A percentile compares a stretch with the other conserved stretches of the same genome.
Conservation (phyloP, 1,284 basidiomycete genomes). For the Pterulicium gracile region DNA sequence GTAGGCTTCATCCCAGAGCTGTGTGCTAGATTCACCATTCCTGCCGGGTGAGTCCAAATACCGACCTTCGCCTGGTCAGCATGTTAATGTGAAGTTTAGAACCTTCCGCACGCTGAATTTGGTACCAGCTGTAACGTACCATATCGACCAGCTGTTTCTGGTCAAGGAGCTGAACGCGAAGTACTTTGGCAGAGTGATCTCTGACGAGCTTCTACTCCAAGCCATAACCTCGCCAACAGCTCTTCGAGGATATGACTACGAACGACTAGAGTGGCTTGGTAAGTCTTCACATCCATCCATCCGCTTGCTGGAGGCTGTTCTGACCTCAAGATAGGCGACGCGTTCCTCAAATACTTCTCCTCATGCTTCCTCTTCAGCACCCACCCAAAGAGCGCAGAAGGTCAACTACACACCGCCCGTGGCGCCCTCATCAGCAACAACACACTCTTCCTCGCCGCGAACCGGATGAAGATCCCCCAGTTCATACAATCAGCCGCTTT, state of each 20-base stretch:
- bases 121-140: constrained; percentile 59
- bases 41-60: constrained; percentile 47
- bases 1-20: constrained; percentile 71
- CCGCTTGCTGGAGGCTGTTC: constrained; percentile 8
- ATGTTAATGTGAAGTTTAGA: constrained; percentile 30
- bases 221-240: constrained; percentile 62
- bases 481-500: constrained; percentile 69
- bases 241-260: constrained; percentile 61
- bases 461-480: constrained; percentile 44
- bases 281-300: constrained; percentile 9
- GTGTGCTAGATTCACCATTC: constrained; percentile 57
- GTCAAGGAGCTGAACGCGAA: constrained; percentile 68
- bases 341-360: constrained; percentile 68
- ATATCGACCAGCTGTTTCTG: constrained; percentile 61
- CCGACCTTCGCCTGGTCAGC: constrained; percentile 1
- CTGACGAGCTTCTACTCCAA: constrained; percentile 46
- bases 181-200: constrained; percentile 49
- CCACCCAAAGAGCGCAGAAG: constrained; percentile 49
- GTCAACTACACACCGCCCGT: constrained; percentile 50
- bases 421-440: constrained; percentile 67
- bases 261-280: constrained; percentile 75
- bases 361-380: constrained; percentile 66
- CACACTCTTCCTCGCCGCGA: constrained; percentile 45
- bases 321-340: constrained; percentile 45
- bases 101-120: constrained; percentile 53